Evolutionary conservation across 306 rosid species (phyloP).

Genomic region (Argentina anserina): DNA sequence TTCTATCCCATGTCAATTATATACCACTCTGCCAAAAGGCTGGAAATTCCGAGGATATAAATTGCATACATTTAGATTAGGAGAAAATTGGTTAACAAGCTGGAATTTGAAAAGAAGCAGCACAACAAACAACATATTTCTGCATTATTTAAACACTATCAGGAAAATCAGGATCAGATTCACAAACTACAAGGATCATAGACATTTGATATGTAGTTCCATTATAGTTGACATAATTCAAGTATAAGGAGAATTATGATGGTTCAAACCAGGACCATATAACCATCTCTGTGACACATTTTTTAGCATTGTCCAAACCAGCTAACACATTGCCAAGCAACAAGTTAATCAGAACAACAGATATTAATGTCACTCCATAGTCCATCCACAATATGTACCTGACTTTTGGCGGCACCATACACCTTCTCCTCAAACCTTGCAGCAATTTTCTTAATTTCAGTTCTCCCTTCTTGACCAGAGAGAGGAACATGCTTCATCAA

Average conservation of each 20-base stretch:
- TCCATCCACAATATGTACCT: too few relatives aligned
- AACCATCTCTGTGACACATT: slow-evolving; percentile 89
- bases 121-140: not conserved
- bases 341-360: slow-evolving; percentile 22
- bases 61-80: not conserved
- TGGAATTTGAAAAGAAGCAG: not conserved
- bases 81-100: slow-evolving; percentile 15
- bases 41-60: slow-evolving; percentile 14
- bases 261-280: slow-evolving; percentile 60
- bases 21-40: slow-evolving; percentile 55
- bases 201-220: slow-evolving; percentile 9
- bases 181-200: slow-evolving; percentile 12
- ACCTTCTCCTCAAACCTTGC: too few relatives aligned
- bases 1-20: slow-evolving; percentile 59
- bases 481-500: too few relatives aligned
- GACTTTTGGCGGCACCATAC: too few relatives aligned
- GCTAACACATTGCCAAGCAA: slow-evolving; percentile 43
- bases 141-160: slow-evolving; percentile 9
- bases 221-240: not conserved
- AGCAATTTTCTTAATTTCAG: too few relatives aligned
- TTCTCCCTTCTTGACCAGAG: too few relatives aligned
- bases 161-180: slow-evolving; percentile 19
- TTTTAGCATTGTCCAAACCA: slow-evolving; percentile 84
- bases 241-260: not conserved
- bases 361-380: too few relatives aligned